phyloP scores from a whole-genome alignment of 2,329 filamentous ascomycete species.

The Verticillium alfalfae region DNA sequence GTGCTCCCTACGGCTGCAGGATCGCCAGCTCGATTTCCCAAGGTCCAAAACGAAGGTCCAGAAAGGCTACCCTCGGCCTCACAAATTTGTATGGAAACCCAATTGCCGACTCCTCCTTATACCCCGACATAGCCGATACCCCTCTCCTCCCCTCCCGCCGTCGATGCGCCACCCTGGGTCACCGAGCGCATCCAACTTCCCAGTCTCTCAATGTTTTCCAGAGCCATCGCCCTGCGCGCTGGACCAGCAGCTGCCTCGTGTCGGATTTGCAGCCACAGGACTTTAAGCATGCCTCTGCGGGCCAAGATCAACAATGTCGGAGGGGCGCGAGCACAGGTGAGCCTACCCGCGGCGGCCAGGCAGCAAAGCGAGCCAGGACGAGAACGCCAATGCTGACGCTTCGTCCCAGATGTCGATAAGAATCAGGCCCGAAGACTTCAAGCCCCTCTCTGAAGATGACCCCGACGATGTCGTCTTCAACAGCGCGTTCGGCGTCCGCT shows the following conservation, averaged over 20 bases:
- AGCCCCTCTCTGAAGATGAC: conserved; percentile 63
- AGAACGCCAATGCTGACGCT: neutral
- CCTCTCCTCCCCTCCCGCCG: conserved; percentile 1
- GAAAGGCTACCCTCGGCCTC: neutral
- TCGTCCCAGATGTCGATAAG: conserved; percentile 28
- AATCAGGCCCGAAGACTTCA: conserved; percentile 26
- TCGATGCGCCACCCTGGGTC: conserved; percentile 24
- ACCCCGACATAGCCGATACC: neutral
- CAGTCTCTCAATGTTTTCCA: conserved; percentile 46
- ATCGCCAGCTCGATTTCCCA: neutral
- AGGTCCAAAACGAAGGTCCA: neutral
- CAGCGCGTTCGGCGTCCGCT: conserved; percentile 82
- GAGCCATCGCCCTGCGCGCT: conserved; percentile 47
- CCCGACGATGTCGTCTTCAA: conserved; percentile 90
- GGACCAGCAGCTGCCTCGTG: conserved; percentile 33
- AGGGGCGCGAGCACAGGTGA: conserved; percentile 10
- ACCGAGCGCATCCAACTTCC: conserved; percentile 25
- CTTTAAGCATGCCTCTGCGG: conserved; percentile 68
- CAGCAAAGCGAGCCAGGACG: neutral
- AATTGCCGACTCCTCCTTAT: neutral
- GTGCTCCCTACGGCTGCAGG: neutral
- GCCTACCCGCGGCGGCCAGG: neutral
- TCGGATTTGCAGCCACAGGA: conserved; percentile 31
- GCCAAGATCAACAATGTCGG: conserved; percentile 59
- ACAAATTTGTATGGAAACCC: neutral